Conservation (phyloP, 2,329 filamentous ascomycete genomes). For the Knoxdaviesia proteae region DNA sequence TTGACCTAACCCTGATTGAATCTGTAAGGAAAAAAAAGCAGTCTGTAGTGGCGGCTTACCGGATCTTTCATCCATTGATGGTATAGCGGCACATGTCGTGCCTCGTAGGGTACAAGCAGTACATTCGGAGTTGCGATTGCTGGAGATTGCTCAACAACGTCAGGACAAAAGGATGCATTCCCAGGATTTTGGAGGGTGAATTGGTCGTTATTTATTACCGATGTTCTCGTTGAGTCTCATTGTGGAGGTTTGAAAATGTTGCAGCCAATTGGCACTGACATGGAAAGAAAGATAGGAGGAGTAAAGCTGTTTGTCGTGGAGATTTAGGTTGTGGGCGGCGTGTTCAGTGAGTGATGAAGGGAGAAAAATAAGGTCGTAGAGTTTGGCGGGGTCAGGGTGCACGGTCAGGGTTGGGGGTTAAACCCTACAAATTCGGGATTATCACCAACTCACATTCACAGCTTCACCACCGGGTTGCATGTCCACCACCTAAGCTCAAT, state of each 20-base stretch:
- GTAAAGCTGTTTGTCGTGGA: too few species aligned
- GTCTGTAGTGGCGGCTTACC: slow-evolving; percentile 15
- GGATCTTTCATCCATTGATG: slow-evolving; percentile 84
- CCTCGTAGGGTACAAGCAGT: slow-evolving; percentile 67
- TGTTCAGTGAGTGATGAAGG: too few species aligned
- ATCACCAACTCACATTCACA: too few species aligned
- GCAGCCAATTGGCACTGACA: too few species aligned
- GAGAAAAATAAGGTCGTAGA: too few species aligned
- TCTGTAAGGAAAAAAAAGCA: neutral
- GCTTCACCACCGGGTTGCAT: too few species aligned
- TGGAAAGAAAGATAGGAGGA: too few species aligned
- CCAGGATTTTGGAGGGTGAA: neutral
- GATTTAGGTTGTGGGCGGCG: too few species aligned
- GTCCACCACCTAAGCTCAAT: too few species aligned
- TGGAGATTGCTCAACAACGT: slow-evolving; percentile 12
- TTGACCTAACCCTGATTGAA: neutral
- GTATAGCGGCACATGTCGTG: slow-evolving; percentile 63
- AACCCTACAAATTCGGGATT: too few species aligned
- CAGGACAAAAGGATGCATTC: neutral
- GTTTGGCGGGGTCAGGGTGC: too few species aligned
- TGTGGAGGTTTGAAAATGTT: slow-evolving; percentile 1
- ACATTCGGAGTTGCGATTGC: slow-evolving; percentile 44
- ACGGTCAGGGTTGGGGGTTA: too few species aligned
- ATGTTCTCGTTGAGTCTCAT: slow-evolving; percentile 25
- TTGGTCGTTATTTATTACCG: slow-evolving; percentile 11